These are phyloP conservation scores for Talaromyces funiculosus DNA, from an alignment of 2,329 filamentous ascomycete species.

Conservation along the genomic window DNA sequence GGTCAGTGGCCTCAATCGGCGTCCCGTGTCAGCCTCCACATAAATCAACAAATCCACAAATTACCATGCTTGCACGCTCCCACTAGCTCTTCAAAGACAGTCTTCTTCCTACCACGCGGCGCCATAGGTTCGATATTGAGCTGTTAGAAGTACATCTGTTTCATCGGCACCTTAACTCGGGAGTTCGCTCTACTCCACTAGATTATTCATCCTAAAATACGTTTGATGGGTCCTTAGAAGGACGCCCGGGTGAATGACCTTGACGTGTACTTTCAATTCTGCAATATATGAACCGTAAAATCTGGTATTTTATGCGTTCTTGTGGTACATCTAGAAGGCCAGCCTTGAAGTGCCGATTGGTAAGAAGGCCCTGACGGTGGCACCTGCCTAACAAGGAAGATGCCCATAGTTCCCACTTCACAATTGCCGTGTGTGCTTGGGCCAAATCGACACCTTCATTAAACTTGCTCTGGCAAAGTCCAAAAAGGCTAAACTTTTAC, in stretches of 20 bases:
- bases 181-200: not conserved
- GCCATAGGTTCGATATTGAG: not conserved
- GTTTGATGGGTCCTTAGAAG: not conserved
- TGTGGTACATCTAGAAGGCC: not conserved
- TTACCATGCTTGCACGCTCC: not conserved
- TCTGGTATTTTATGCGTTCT: not conserved
- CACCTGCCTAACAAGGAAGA: constrained; percentile 3
- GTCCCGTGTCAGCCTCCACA: not conserved
- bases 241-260: not conserved
- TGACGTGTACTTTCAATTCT: not conserved
- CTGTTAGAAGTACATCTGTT: not conserved
- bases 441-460: not conserved
- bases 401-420: not conserved
- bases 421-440: not conserved
- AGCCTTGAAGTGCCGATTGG: not conserved
- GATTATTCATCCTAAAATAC: not conserved
- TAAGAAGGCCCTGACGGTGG: not conserved
- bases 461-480: not conserved
- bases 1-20: not conserved
- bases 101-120: not conserved
- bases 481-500: not conserved
- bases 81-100: not conserved
- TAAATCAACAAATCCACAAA: not conserved
- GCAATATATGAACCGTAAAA: not conserved
- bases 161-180: not conserved